Evolutionary conservation across 768 basidiomycete species (phyloP).

Genomic region (Tulasnella sp.): DNA sequence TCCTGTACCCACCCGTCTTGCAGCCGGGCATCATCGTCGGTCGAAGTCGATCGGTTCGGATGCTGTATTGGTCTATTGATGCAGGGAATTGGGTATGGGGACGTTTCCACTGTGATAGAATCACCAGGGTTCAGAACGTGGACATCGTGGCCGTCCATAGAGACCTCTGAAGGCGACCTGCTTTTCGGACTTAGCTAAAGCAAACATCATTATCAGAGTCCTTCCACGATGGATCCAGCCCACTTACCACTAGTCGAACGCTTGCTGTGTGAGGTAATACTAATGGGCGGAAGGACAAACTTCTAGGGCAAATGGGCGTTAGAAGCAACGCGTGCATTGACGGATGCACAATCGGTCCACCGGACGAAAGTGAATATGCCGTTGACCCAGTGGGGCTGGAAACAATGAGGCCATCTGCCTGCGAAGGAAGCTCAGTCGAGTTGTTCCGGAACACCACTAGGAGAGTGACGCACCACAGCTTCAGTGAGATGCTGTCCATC

Average conservation of each 20-base stretch:
- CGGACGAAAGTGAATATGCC: slow-evolving; percentile 91
- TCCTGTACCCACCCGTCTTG: slow-evolving; percentile 97
- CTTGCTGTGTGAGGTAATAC: slow-evolving; percentile 62
- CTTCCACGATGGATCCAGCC: not conserved
- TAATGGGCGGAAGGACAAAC: slow-evolving; percentile 85
- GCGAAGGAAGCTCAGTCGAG: slow-evolving; percentile 12
- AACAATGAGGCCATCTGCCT: slow-evolving; percentile 92
- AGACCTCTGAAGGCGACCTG: slow-evolving; percentile 82
- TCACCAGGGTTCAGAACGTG: slow-evolving; percentile 80
- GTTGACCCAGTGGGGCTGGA: slow-evolving; percentile 96
- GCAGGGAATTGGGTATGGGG: slow-evolving; percentile 87
- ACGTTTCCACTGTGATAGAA: slow-evolving; percentile 78
- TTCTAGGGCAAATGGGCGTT: slow-evolving; percentile 94
- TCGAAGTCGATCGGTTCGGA: not conserved
- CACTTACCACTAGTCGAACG: slow-evolving; percentile 40
- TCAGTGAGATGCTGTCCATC: slow-evolving; percentile 95
- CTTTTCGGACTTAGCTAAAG: slow-evolving; percentile 76
- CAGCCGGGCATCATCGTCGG: slow-evolving; percentile 21
- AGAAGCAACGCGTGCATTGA: slow-evolving; percentile 84
- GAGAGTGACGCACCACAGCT: slow-evolving; percentile 66
- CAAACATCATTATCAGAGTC: not conserved
- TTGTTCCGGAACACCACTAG: not conserved
- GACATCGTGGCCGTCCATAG: slow-evolving; percentile 88
- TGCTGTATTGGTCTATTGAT: slow-evolving; percentile 55
- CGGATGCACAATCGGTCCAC: slow-evolving; percentile 94